phyloP scores from a whole-genome alignment of 495 filamentous ascomycete genomes.

The Neurospora tetrasperma region DNA sequence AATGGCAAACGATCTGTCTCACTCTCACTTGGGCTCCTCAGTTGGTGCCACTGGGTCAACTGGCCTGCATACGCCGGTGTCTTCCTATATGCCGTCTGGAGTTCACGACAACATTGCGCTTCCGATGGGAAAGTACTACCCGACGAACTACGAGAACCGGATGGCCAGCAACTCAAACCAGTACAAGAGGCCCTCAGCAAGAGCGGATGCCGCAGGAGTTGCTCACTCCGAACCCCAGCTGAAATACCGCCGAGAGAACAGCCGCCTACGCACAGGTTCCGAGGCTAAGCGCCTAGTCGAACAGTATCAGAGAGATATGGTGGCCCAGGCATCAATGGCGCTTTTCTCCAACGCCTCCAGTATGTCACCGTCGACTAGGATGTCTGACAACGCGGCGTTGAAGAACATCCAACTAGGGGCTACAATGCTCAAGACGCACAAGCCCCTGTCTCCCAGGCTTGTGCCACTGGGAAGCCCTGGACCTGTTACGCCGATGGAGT shows the following conservation, averaged over 20 bases:
- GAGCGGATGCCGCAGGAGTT: background rate
- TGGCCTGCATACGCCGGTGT: conserved; percentile 24
- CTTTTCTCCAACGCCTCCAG: conserved; percentile 8
- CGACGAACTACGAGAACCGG: conserved; percentile 38
- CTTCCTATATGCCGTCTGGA: conserved; percentile 35
- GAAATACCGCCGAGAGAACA: conserved; percentile 8
- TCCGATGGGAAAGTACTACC: conserved; percentile 47
- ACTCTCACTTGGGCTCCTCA: conserved; percentile 1
- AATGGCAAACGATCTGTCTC: conserved; percentile 1
- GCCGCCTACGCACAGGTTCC: conserved; percentile 26
- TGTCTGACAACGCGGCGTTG: background rate
- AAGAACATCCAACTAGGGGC: conserved; percentile 6
- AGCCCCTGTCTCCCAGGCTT: conserved; percentile 52
- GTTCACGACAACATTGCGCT: conserved; percentile 22
- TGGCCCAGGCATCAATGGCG: conserved; percentile 41
- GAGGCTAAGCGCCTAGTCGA: conserved; percentile 41
- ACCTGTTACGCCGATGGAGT: conserved; percentile 63
- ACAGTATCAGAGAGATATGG: conserved; percentile 53
- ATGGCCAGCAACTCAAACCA: conserved; percentile 19
- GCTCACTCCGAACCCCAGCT: conserved; percentile 23
- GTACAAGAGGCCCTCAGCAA: conserved; percentile 1
- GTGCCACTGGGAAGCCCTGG: conserved; percentile 64
- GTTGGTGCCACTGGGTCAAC: conserved; percentile 3
- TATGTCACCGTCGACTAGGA: background rate
- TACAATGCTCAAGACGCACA: conserved; percentile 25